Evolutionary conservation across 2,329 filamentous ascomycete species (phyloP).

Genomic region (Colletotrichum graminicola): DNA sequence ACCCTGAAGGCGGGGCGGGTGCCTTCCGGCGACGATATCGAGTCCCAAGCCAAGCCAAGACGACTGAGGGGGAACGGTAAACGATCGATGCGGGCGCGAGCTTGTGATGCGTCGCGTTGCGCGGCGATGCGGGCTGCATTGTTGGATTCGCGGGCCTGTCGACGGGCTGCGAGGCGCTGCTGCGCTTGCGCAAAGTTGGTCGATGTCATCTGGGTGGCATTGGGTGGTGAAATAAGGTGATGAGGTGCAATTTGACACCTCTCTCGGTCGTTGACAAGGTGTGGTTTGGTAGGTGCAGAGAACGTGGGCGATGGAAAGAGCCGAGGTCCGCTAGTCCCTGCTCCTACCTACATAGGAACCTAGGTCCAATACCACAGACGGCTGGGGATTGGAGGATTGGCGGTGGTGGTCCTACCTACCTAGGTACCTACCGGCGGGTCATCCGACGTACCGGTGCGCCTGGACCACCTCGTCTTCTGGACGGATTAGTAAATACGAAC

Average conservation of each 20-base stretch:
- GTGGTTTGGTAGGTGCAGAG: background rate
- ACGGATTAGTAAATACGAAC: background rate
- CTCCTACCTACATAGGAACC: background rate
- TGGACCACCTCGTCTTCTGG: constrained; percentile 3
- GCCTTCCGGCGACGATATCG: constrained; percentile 79
- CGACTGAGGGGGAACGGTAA: constrained; percentile 74
- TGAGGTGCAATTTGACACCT: constrained; percentile 35
- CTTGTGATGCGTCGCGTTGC: constrained; percentile 65
- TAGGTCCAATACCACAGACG: constrained; percentile 18
- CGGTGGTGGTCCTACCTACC: constrained; percentile 2
- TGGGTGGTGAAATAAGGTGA: constrained; percentile 34
- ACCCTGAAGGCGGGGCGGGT: constrained; percentile 90
- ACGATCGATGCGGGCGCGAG: constrained; percentile 66
- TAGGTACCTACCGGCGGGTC: constrained; percentile 10
- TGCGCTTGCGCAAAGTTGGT: constrained; percentile 89
- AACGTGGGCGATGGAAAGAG: constrained; percentile 23
- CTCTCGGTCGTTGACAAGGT: constrained; percentile 8
- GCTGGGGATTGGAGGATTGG: constrained; percentile 2
- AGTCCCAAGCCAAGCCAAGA: constrained; percentile 75
- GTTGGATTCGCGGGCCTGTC: constrained; percentile 79
- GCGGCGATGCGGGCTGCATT: constrained; percentile 67
- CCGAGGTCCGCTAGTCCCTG: constrained; percentile 30
- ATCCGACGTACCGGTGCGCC: constrained; percentile 37
- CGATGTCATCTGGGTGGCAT: constrained; percentile 60
- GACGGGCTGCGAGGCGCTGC: constrained; percentile 84